Percentiles rank a stretch among this genome's conserved stretches.
These are phyloP conservation scores for Besnoitia besnoiti DNA, from an alignment of 169 alveolate genomes.

Conservation along the genomic window DNA sequence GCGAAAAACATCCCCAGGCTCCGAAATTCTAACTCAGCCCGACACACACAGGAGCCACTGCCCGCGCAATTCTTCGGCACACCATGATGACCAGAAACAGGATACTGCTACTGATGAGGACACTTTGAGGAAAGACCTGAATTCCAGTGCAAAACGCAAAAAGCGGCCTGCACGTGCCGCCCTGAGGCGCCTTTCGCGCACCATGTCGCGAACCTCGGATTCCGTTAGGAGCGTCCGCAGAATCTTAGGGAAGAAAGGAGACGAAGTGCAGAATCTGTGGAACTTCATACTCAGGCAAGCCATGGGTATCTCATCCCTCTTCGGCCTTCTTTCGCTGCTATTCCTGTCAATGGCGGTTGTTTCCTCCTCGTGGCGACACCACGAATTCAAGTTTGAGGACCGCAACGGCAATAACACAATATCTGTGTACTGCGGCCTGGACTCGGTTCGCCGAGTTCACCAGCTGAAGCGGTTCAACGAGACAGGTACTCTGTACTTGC, in stretches of 20 bases:
- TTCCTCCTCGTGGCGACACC: neutral
- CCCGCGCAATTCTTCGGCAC: neutral
- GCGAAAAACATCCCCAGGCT: neutral
- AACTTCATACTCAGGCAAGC: neutral
- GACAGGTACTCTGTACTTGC: neutral
- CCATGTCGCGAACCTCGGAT: neutral
- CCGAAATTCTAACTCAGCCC: neutral
- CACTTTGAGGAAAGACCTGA: neutral
- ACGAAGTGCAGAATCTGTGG: neutral
- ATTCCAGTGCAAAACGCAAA: neutral
- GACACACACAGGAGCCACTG: neutral
- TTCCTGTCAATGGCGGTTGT: neutral
- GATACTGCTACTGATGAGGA: neutral
- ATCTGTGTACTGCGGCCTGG: neutral
- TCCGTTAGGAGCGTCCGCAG: neutral
- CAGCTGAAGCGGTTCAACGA: neutral
- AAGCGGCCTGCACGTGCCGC: neutral
- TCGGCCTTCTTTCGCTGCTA: neutral
- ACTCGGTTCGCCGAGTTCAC: neutral
- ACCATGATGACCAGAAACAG: neutral
- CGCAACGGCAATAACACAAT: conserved; percentile 2
- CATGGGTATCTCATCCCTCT: neutral
- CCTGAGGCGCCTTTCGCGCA: neutral
- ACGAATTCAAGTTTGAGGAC: conserved; percentile 1
- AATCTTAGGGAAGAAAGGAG: neutral